Evolutionary conservation across 768 basidiomycete genomes (phyloP), one percentile per base, ranked within the genome.

Genomic region (Phylloporus arenicola): DNA sequence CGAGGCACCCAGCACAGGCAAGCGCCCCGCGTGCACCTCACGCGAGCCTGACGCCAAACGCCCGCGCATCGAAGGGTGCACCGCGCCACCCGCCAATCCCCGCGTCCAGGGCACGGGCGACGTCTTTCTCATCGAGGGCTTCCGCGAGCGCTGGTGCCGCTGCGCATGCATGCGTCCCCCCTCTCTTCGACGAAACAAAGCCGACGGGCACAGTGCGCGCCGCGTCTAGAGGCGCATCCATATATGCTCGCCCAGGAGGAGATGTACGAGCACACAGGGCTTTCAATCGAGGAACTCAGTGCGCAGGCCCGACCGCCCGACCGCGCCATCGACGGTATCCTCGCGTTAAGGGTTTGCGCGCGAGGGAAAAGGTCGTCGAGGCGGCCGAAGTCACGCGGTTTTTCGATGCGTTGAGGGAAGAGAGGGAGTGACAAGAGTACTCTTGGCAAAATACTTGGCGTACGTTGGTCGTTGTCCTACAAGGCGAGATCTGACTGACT

Each of bases 271-370:
- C 88, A 86, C 1, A 11, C 38, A 88, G 89, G 80, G 22, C 70
- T 90, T 44, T 87, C 89, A 16, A 69, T 92, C 30, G 90, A 92
- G 64, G 88, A 90, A 62, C 76, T 92, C 6, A 89, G 90, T 10
- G 75, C 89, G 73, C 84, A 88, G 43, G 90, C 69, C 92, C 9
- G 72, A 77, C 90, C 90, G 31, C 82, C 89, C 50, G 90, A 90
- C 43, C 80, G 76, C 48, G 88, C 88, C 10, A 30, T 30, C 29
- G 6, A 92, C 57, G 86, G 90, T 1, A 90, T 92, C 20, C 79
- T 82, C 50, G 90, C 88, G n/a, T n/a, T n/a, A n/a, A n/a, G n/a
- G n/a, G n/a, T 91, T 91, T 63, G 89, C 89, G 4, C 78, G 84
- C 58, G 75, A 84, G 61, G 87, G 85, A 17, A n/a, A 85, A 82